Conservation (phyloP, 2,329 filamentous ascomycete species). For the Canariomyces notabilis region DNA sequence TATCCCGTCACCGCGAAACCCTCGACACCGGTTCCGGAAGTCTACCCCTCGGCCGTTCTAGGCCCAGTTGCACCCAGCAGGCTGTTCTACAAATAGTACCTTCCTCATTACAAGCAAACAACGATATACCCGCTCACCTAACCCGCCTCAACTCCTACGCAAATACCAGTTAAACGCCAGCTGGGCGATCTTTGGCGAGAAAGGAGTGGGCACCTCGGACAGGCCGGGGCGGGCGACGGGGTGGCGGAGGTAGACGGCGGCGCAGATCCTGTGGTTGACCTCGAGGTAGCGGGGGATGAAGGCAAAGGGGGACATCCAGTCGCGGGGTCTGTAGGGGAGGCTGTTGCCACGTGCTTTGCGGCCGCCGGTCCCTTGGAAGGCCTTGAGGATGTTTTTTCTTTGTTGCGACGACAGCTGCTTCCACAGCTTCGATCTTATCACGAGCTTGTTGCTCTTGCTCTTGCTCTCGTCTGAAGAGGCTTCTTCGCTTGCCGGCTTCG, state of each 20-base stretch:
- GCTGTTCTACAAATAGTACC: too few species aligned
- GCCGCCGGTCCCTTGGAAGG: too few species aligned
- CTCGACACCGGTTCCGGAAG: too few species aligned
- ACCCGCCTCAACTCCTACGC: conserved; percentile 59
- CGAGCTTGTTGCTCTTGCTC: neutral
- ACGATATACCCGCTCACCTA: neutral
- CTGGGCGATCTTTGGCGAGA: conserved; percentile 63
- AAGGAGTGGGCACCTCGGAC: conserved; percentile 83
- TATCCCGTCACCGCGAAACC: too few species aligned
- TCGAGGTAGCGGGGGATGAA: conserved; percentile 95
- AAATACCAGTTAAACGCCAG: conserved; percentile 94
- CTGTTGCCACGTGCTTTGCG: too few species aligned
- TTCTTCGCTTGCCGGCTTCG: conserved; percentile 1
- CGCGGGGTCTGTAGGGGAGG: conserved; percentile 50
- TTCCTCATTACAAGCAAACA: too few species aligned
- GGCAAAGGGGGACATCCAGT: conserved; percentile 86
- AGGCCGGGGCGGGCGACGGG: conserved; percentile 79
- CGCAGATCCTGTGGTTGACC: conserved; percentile 95
- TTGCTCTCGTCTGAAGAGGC: neutral
- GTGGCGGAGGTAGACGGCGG: conserved; percentile 90
- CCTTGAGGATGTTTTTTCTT: too few species aligned
- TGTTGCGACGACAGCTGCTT: too few species aligned
- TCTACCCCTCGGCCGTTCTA: neutral
- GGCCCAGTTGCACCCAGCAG: neutral
- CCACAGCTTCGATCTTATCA: too few species aligned